phyloP scores from a whole-genome alignment of 2,329 filamentous ascomycete genomes.

The Neofusicoccum sp. region DNA sequence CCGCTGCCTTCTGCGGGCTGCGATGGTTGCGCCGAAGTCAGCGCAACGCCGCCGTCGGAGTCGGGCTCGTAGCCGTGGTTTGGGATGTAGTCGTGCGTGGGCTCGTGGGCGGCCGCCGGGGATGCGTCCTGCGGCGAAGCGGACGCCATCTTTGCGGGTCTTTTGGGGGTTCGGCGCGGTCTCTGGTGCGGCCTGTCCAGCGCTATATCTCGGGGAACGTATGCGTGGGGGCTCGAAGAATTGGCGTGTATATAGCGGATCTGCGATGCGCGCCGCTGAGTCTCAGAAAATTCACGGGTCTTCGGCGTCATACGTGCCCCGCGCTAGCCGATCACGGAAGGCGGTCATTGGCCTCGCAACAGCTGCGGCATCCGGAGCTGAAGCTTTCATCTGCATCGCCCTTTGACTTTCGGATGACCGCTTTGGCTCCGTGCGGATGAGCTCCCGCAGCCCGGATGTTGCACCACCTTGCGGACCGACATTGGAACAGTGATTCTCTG shows the following conservation, averaged over 20 bases:
- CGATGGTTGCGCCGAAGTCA: neutral
- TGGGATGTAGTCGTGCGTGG: constrained; percentile 12
- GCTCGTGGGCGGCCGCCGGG: constrained; percentile 11
- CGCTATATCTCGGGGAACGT: neutral
- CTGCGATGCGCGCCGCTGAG: neutral
- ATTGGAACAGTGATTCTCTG: too few species aligned
- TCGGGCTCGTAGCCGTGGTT: constrained; percentile 17
- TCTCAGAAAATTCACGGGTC: constrained; percentile 16
- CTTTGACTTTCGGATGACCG: too few species aligned
- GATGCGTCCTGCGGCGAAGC: constrained; percentile 1
- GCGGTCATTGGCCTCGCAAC: neutral
- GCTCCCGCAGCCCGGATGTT: too few species aligned
- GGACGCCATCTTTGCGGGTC: neutral
- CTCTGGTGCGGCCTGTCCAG: neutral
- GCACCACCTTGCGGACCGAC: too few species aligned
- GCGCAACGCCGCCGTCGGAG: constrained; percentile 5
- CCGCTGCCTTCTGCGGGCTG: neutral
- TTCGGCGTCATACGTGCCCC: constrained; percentile 14
- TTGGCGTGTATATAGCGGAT: neutral
- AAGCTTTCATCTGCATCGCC: too few species aligned
- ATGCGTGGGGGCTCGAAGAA: neutral
- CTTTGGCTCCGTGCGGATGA: too few species aligned
- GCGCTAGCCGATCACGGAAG: constrained; percentile 6
- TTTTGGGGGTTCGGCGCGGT: neutral
- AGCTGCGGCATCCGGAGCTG: too few species aligned